Conservation (phyloP, 1,284 basidiomycete species). For the Ustilago esculenta region DNA sequence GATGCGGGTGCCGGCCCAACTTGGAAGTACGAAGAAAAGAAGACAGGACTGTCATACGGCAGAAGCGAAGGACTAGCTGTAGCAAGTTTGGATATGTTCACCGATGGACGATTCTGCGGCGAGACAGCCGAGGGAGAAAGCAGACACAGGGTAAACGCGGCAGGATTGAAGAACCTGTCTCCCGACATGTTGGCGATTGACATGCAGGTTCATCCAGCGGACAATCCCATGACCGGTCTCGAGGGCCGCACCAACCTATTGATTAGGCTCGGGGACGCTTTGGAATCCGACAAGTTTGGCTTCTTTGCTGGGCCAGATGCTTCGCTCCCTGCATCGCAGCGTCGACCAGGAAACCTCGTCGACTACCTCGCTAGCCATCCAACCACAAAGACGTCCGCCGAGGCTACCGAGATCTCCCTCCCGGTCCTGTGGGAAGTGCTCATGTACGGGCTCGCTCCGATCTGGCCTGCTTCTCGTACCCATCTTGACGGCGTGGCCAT, state of each 20-base stretch:
- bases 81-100: constrained; percentile 89
- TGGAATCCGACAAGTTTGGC: constrained; percentile 36
- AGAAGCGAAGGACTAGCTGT: constrained; percentile 92
- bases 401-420: constrained; percentile 19
- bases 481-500: constrained; percentile 75
- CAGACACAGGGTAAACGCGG: constrained; percentile 70
- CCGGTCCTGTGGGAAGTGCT: constrained; percentile 79
- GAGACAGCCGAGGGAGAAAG: not conserved
- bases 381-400: constrained; percentile 64
- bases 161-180: constrained; percentile 76
- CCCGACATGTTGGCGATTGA: constrained; percentile 74
- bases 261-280: constrained; percentile 40
- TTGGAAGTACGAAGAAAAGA: constrained; percentile 80
- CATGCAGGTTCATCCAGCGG: constrained; percentile 78
- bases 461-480: constrained; percentile 83
- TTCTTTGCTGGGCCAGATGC: constrained; percentile 43
- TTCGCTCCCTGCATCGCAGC: not conserved
- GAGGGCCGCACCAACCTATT: constrained; percentile 81
- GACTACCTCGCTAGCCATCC: constrained; percentile 74
- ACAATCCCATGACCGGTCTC: constrained; percentile 89
- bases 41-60: constrained; percentile 73
- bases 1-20: constrained; percentile 89
- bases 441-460: constrained; percentile 81
- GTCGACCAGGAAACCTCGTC: constrained; percentile 33
- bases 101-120: constrained; percentile 18